Base-by-base conservation (phyloP, 768 basidiomycete species). In the Amanita rubescens region DNA sequence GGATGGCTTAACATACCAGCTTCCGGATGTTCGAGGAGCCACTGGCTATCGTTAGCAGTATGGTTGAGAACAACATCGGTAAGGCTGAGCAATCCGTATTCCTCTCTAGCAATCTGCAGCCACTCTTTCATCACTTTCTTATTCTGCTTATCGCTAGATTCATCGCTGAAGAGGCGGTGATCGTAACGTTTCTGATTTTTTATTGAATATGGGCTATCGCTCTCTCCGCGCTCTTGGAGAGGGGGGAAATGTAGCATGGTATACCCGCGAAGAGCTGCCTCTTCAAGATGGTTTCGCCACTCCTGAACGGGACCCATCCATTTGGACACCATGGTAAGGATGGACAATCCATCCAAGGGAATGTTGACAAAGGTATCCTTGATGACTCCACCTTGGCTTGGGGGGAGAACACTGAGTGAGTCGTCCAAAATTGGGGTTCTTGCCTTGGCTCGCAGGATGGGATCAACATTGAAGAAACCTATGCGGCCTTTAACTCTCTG, bases 191-290 rank as follows among this genome's bases (percentile, higher is more conserved):
- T 71, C 71, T 99, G 96, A 65, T 94, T 82, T 51, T 81, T 81
- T 62, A 98, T 93, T 15, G 91, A 94, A 68, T 97, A 99, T 0
- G 96, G 96, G 60, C 90, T 94, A 57, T 89, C 80, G 58, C 88
- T 91, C 58, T 82, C 79, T 19, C 96, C 96, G 32, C 94, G 76
- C 65, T 90, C 86, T 69, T 99, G 95, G 5, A 99, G 73, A 0
- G 96, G 96, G 0, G 95, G 90, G 75, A 88, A 99, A 64, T 99
- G 96, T 39, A 99, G 72, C 92, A 98, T 96, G 49, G 94, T 99
- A 74, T 99, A 99, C 1, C 96, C 95, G 45, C 95, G 76, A 50
- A 90, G 78, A 49, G 84, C 81, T 10, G 92, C 89, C 69, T 94
- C 92, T 46, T 79, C 75, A 59, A 96, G 90, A 64, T 90, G 82